Evolutionary conservation across 228 moss, liverwort and hornwort species (phyloP).

Genomic region (Sphagnum fallax): DNA sequence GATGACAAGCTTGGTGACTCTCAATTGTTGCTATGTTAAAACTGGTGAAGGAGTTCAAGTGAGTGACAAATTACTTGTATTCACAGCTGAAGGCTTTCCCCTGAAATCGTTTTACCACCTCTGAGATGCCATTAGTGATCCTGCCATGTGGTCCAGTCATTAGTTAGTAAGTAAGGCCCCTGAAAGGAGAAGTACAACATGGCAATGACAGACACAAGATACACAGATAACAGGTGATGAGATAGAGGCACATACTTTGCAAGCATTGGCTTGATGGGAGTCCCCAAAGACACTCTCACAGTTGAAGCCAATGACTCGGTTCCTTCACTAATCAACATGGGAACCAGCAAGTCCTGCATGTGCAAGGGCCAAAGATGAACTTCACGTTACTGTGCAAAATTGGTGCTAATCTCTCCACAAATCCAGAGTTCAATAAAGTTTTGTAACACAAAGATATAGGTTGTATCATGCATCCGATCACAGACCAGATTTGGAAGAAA

Average conservation of each 20-base stretch:
- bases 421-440: no score
- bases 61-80: conserved; percentile 47
- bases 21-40: no score
- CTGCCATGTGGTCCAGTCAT: conserved; percentile 15
- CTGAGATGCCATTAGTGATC: conserved; percentile 81
- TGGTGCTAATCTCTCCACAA: no score
- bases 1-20: neutral
- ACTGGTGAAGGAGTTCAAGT: no score
- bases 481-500: conserved; percentile 83
- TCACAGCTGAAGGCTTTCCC: conserved; percentile 76
- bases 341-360: conserved; percentile 72
- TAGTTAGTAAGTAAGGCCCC: no score
- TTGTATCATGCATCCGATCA: no score
- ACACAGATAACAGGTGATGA: no score
- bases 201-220: neutral
- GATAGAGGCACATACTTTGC: conserved; percentile 53
- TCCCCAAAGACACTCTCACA: conserved; percentile 62
- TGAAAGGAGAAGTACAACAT: neutral
- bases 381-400: no score
- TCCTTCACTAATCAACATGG: conserved; percentile 65
- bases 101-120: conserved; percentile 71
- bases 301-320: conserved; percentile 46
- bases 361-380: neutral
- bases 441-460: no score
- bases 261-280: conserved; percentile 94